These are phyloP conservation scores for Dioscorea cayenensis DNA, from an alignment of 116 monocot genomes.

Conservation along the genomic window DNA sequence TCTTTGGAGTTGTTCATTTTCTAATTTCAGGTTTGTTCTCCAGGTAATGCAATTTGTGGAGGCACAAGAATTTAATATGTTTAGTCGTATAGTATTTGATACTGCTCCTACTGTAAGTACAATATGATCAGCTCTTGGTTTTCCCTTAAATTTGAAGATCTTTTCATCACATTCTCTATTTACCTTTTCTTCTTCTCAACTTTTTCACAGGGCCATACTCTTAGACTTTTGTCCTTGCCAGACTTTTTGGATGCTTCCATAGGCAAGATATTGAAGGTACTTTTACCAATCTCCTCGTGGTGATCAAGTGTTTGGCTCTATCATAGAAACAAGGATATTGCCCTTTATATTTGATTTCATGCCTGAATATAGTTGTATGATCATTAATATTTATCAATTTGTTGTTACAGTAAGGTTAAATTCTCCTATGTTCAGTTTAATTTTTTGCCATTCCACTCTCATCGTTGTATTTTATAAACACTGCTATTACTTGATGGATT, in stretches of 20 bases:
- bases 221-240: slow-evolving; percentile 90
- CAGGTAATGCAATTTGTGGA: slow-evolving; percentile 99
- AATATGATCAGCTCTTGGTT: neutral
- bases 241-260: slow-evolving; percentile 98
- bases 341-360: neutral
- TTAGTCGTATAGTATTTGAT: slow-evolving; percentile 93
- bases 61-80: slow-evolving; percentile 82
- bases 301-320: neutral
- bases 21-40: slow-evolving; percentile 14
- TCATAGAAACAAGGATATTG: neutral
- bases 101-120: slow-evolving; percentile 94
- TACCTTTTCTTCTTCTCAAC: neutral
- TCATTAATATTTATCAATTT: too few species aligned
- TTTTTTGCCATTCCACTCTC: too few species aligned
- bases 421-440: too few species aligned
- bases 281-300: neutral
- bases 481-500: too few species aligned
- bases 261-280: slow-evolving; percentile 91
- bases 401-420: too few species aligned
- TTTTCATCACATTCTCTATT: neutral
- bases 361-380: neutral
- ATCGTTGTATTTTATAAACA: too few species aligned
- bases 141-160: neutral
- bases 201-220: slow-evolving; percentile 85
- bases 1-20: neutral